Percentiles rank a stretch among this genome's conserved stretches.
These are phyloP conservation scores for Solanum pimpinellifolium DNA, from an alignment of 257 asterid species.

Conservation along the genomic window DNA sequence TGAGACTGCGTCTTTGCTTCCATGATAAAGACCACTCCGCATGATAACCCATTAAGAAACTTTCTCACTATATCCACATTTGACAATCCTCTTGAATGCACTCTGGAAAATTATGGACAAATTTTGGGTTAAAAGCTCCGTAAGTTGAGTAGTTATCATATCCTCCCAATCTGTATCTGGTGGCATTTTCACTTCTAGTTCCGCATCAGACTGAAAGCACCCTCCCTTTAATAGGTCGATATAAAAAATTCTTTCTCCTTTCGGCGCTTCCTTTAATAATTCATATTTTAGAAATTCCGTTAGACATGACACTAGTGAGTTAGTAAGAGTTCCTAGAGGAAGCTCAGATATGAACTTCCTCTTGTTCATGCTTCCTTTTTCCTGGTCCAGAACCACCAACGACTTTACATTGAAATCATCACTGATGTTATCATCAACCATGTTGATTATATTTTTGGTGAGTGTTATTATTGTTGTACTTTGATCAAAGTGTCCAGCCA, in stretches of 20 bases:
- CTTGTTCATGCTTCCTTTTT: conserved; percentile 49
- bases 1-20: conserved; percentile 45
- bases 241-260: conserved; percentile 10
- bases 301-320: conserved; percentile 20
- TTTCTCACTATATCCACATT: conserved; percentile 44
- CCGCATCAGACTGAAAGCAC: conserved; percentile 9
- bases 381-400: conserved; percentile 10
- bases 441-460: not conserved
- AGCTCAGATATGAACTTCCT: conserved; percentile 43
- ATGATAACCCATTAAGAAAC: conserved; percentile 58
- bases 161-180: conserved; percentile 53
- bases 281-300: conserved; percentile 48
- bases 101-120: conserved; percentile 25
- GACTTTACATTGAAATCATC: conserved; percentile 15
- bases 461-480: not conserved
- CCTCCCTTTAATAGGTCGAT: conserved; percentile 18
- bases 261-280: conserved; percentile 29
- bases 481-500: not conserved
- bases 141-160: conserved; percentile 38
- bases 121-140: conserved; percentile 30
- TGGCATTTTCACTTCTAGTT: conserved; percentile 13
- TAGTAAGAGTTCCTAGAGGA: conserved; percentile 14
- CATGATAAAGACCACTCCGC: conserved; percentile 45
- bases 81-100: conserved; percentile 50
- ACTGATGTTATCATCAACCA: conserved; percentile 22